Conservation (phyloP, 2,329 filamentous ascomycete genomes). For the Pestalotiopsis sp. region DNA sequence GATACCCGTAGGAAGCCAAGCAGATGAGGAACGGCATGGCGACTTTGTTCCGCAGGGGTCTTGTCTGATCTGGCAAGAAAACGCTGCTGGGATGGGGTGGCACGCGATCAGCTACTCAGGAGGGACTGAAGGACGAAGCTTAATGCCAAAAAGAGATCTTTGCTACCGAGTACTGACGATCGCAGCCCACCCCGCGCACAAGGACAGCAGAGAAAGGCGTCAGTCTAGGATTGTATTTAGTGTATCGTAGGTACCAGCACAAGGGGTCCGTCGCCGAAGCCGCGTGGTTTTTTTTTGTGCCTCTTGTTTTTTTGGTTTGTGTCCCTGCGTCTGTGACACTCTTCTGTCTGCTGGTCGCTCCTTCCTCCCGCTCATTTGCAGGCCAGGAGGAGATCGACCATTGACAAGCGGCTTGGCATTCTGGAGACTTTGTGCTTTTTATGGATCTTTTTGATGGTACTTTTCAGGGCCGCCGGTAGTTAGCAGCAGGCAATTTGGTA, state of each 20-base stretch:
- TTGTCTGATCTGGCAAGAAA: neutral
- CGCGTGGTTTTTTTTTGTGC: neutral
- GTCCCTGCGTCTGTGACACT: neutral
- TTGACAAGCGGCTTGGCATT: constrained; percentile 6
- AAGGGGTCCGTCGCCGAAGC: neutral
- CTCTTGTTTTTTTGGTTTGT: neutral
- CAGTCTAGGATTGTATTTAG: too few relatives aligned
- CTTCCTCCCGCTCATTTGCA: neutral
- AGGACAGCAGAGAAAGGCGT: neutral
- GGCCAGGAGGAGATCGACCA: neutral
- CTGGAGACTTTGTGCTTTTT: constrained; percentile 3
- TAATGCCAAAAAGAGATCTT: neutral
- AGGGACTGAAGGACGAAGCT: constrained; percentile 5
- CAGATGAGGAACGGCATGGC: neutral
- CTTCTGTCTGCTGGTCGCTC: neutral
- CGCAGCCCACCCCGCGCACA: neutral
- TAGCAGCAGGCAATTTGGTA: neutral
- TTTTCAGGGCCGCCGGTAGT: neutral
- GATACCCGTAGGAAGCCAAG: neutral
- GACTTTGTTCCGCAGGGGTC: neutral
- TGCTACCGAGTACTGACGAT: neutral
- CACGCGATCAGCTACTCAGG: constrained; percentile 13
- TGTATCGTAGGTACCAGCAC: neutral
- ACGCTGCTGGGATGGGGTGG: neutral
- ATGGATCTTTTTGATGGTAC: neutral